A percentile compares a stretch with the other conserved stretches of the same genome.
Evolutionary conservation across 2,329 filamentous ascomycete species (phyloP).

Genomic region (Pestalotiopsis sp.): DNA sequence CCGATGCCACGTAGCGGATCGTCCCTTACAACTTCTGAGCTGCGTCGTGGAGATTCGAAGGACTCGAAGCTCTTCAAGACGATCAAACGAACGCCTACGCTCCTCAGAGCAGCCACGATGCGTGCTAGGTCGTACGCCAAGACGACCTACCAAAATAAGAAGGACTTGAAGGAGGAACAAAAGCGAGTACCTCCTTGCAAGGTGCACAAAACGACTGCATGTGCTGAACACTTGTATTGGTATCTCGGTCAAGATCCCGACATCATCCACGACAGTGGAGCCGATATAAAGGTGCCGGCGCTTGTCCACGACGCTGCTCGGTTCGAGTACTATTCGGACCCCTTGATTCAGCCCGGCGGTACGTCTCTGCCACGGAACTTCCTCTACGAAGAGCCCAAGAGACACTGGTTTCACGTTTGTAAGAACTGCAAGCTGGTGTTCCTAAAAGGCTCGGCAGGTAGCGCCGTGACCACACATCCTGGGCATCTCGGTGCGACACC

Average conservation of each 20-base stretch:
- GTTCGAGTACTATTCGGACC: background rate
- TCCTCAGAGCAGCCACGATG: background rate
- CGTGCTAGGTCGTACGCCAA: background rate
- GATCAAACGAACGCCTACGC: background rate
- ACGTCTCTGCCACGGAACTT: background rate
- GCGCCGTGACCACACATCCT: background rate
- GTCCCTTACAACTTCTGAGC: background rate
- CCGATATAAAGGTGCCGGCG: too few relatives aligned
- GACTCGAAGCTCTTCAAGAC: background rate
- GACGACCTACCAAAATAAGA: background rate
- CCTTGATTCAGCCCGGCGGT: background rate
- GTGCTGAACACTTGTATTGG: background rate
- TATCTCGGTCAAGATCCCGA: background rate
- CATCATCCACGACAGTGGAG: too few relatives aligned
- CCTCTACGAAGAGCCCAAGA: background rate
- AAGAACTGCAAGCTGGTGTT: background rate
- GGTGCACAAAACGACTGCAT: background rate
- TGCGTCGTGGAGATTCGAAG: background rate
- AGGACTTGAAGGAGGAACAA: background rate
- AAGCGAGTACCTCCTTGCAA: background rate
- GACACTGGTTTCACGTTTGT: conserved; percentile 1
- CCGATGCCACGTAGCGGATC: too few relatives aligned
- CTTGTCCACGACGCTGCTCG: background rate
- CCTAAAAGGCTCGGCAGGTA: background rate
- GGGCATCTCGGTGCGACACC: background rate